Base-by-base conservation (phyloP, 108 stramenopile genomes). In the Skeletonema costatum region DNA sequence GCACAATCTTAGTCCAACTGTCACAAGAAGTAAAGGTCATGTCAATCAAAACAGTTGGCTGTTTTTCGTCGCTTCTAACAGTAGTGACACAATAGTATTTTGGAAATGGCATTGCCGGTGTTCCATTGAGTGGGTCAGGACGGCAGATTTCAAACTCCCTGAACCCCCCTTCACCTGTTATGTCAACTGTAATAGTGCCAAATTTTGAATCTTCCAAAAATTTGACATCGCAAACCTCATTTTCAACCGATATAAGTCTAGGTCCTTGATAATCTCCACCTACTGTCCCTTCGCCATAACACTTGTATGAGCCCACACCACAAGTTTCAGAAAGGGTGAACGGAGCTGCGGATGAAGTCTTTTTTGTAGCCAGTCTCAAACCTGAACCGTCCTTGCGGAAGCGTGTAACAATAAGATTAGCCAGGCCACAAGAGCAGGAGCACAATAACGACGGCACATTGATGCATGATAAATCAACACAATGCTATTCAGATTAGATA, bases 1-100 rank as follows among this genome's bases (percentile, higher is more conserved):
- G 48, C n/a, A 48, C 48, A 48, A 48, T 48, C 48, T 48, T 48
- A n/a, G 48, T 48, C 48, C 48, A 48, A 48, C 48, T 48, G 48
- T 48, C 4, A 48, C 48, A 48, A 48, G 48, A 48, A n/a, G 14
- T 16, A 48, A 48, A 48, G n/a, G 48, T 48, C 48, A 48, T 48
- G n/a, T 48, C 48, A 48, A 48, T 48, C 48, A 48, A 48, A n/a
- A 48, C 48, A 48, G 48, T 48, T 48, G 48, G 48, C 0, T n/a
- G 14, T 48, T n/a, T 16, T 48, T 48, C 48, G n/a, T 48, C 48
- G n/a, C 16, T 48, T 48, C 48, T 2, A 7, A 48, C 48, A n/a
- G 48, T 48, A 48, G 48, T 48, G 48, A 48, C 48, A 48, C 48
- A 48, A 48, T 48, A 48, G 48, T 48, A 48, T n/a, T 48, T 48